Base-by-base conservation (phyloP, 2,329 filamentous ascomycete species). In the Cercospora canescens region DNA sequence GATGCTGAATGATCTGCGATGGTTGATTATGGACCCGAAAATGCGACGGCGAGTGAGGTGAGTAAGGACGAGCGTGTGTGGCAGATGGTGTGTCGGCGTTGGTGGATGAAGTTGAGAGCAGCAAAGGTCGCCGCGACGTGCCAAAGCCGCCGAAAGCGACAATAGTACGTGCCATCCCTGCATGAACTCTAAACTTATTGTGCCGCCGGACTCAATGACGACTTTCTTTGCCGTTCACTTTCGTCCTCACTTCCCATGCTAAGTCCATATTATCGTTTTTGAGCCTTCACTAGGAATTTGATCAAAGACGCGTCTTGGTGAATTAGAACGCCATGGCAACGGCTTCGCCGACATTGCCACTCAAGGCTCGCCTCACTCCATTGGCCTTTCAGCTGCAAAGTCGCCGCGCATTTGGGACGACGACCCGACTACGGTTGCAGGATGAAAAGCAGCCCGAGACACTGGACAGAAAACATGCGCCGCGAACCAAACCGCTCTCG, bases 301-400 rank as follows among this genome's bases (percentile, higher is more conserved):
- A 52, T 16, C 1, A 1, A 7, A n/a, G 1, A 2, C 11, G 45
- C 45, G 28, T 16, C 12, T n/a, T 32, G 24, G 16, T 9, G 0
- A n/a, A 2, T 30, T 18, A 28, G 12, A 30, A 18, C 52, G 52
- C 12, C 4, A 66, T 67, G 62, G 55, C 57, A 56, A 56, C 63
- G 7, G 30, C 41, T 2, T 28, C 65, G 26, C 71, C 69, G 1
- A 63, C 63, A 9, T 65, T 73, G n/a, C 73, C 72, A n/a, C 61
- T 72, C 6, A 73, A 73, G 59, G 67, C 72, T 4, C 69, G 72
- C 6, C 63, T 74, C 39, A 68, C 71, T 6, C 74, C 75, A 30
- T 62, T 71, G 14, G 74, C 75, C 50, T 76, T 75, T 58, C 75
- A 76, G 67, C 64, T 76, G 14, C 69, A 64, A 63, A 68, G 72